Evolutionary conservation across 352 stramenopile genomes (phyloP), one percentile per base, ranked within the genome.

Genomic region (Globisporangium abappressorium): DNA sequence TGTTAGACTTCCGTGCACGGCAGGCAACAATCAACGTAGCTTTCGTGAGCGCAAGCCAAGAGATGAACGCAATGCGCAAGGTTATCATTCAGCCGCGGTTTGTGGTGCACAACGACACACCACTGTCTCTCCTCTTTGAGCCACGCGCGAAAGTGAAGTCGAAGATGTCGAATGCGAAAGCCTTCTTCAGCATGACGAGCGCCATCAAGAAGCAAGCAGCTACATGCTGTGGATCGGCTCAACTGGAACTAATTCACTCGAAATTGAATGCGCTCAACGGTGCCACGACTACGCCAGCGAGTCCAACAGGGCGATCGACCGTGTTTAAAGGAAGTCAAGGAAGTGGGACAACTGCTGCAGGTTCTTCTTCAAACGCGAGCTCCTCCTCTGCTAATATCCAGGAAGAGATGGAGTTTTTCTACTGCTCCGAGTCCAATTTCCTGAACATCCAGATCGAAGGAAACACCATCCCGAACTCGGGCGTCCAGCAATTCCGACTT

Each of bases 171-270:
- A 82, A 73, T n/a, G 73, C 82, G 5, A 94, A 92, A 55, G 72
- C 81, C 5, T 84, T 92, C 68, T 92, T 90, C 53, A 74, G 78
- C 3, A 58, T 94, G 28, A 78, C 80, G 8, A 61, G 68, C 36
- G 70, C 77, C 7, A 64, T 70, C 49, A 83, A 75, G 33, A 92
- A 91, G 63, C 68, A 78, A 53, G 53, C 61, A 0, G 54, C 74
- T 0, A 71, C 73, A 30, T 93, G 84, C 54, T 92, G 82, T 43
- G 78, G 78, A 0, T 89, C 82, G 8, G 64, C 77, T 5, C 80
- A 90, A 26, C 72, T 93, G 5, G 86, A 94, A 57, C 77, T 80
- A 61, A 90, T 94, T 49, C 86, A 94, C 56, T 75, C 73, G 0
- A 94, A 94, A 43, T 49, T 94, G 0, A 93, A 93, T 58, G 69